Evolutionary conservation across 2,329 filamentous ascomycete species (phyloP).

Genomic region (Pseudopithomyces chartarum): DNA sequence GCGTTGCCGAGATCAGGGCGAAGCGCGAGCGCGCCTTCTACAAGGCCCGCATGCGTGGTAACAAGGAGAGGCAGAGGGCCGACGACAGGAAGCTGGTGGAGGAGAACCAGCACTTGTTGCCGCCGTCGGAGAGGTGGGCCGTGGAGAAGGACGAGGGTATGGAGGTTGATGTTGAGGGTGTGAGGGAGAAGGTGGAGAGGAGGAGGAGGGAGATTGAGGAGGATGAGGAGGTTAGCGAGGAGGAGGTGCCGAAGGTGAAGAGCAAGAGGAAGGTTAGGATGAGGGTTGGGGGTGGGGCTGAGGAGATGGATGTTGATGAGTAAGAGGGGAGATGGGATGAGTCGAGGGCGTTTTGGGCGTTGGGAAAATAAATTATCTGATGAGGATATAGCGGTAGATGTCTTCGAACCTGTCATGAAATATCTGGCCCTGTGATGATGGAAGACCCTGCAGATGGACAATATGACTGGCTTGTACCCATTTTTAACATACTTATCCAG

Average conservation of each 20-base stretch:
- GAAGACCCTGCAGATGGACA: too few species aligned
- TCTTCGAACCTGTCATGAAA: too few species aligned
- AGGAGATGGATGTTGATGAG: conserved; percentile 55
- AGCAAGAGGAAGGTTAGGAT: conserved; percentile 55
- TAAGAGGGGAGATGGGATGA: too few species aligned
- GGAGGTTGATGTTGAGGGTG: conserved; percentile 50
- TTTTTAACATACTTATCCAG: too few species aligned
- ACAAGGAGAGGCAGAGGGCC: conserved; percentile 79
- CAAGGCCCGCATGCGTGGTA: conserved; percentile 90
- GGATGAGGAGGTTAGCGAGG: conserved; percentile 48
- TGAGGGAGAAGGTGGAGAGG: conserved; percentile 57
- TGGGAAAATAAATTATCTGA: too few species aligned
- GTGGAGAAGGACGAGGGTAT: conserved; percentile 60
- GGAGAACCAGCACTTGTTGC: conserved; percentile 90
- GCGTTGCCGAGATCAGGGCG: conserved; percentile 82
- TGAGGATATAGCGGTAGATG: too few species aligned
- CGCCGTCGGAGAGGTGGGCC: conserved; percentile 55
- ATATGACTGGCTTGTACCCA: too few species aligned
- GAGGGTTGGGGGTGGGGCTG: conserved; percentile 51
- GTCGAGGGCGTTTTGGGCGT: too few species aligned
- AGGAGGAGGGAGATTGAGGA: conserved; percentile 68
- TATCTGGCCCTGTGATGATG: too few species aligned
- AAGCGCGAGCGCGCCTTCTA: conserved; percentile 91
- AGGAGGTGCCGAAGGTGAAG: conserved; percentile 46
- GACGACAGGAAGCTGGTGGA: conserved; percentile 85